Evolutionary conservation across 345 rosid genomes (phyloP), one percentile per base, ranked within the genome.

Genomic region (Brassica incana): DNA sequence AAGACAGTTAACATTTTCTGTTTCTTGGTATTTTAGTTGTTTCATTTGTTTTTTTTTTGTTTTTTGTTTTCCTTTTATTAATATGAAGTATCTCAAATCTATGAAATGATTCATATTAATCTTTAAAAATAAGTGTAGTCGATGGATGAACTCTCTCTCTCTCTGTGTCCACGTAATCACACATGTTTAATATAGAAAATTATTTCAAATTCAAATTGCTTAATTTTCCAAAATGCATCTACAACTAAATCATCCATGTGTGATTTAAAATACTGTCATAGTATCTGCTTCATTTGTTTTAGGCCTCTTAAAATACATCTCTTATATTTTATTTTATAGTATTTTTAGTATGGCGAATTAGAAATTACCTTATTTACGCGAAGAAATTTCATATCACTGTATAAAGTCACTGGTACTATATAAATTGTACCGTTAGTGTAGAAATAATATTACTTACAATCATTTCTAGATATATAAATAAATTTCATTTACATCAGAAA

Each of bases 1-100:
- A 74, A 40, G n/a, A 68, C 74, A 79, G 15, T 25, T 73, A 73
- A 50, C 29, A 61, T 25, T 67, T 70, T 35, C 45, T 61, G 69
- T 60, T 73, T 72, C 50, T 25, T 71, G 16, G 23, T 61, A 50
- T 33, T 27, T 33, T 27, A 5, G 27, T 10, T 75, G 50, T 35
- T 54, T 52, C 33, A 25, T 25, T 29, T 29, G 32, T 29, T 4
- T 29, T 29, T 29, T 29, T 29, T 29, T 29, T 4, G 3, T 4
- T 29, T 29, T 29, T 29, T 29, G 25, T 29, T 29, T 29, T 29
- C 32, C 32, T 29, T 3, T 29, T 29, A 29, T 29, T 29, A 29
- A 29, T 29, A 29, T 4, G 32, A 29, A 29, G 32, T 29, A 29
- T 29, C 32, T 29, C 32, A 29, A 29, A 29, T 29, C 32, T 29